Base-by-base conservation (phyloP, 2,329 filamentous ascomycete species). In the Chaetomium olivaceum region DNA sequence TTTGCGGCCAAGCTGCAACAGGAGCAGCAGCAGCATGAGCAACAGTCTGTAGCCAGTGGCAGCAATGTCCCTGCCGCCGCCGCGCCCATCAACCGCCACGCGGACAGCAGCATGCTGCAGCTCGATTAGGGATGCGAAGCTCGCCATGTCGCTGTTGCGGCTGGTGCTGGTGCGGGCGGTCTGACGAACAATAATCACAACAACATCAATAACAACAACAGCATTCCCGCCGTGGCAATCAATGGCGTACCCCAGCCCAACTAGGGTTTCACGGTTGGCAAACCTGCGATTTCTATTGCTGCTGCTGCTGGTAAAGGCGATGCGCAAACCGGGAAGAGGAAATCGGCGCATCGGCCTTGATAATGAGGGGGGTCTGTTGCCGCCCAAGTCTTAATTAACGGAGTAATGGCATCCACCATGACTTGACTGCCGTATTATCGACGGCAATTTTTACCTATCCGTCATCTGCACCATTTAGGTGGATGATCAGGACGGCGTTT, bases 111-210 rank as follows among this genome's bases (percentile, higher is more conserved):
- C 48, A 23, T 58, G 36, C 57, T 64, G 33, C 60, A 63, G 62
- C 43, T 65, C 48, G 67, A 68, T 51, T 70, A 66, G 67, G 63
- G 52, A 46, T 50, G 27, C 23, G 61, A 64, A 12, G 21, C 43
- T 61, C 48, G 52, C 21, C 12, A 9, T 19, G 16, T 4, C 29
- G 7, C 4, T 33, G 51, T 51, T 33, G 51, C 52, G 29, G 23
- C 29, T 23, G 39, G 25, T 6, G 29, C 39, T 16, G 57, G 19
- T 27, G 43, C n/a, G n/a, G n/a, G 39, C 16, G 50, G 27, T n/a
- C 8, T 6, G 19, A 25, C 27, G 19, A 62, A 23, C 36, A 27
- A 21, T 2, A 52, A 60, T 29, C n/a, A 48, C 43, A 36, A 2
- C 31, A 21, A 14, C 54, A 46, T 2, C 21, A 48, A n/a, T 7